phyloP scores from a whole-genome alignment of 2,329 filamentous ascomycete species.

The Leptoxyphium fumago region DNA sequence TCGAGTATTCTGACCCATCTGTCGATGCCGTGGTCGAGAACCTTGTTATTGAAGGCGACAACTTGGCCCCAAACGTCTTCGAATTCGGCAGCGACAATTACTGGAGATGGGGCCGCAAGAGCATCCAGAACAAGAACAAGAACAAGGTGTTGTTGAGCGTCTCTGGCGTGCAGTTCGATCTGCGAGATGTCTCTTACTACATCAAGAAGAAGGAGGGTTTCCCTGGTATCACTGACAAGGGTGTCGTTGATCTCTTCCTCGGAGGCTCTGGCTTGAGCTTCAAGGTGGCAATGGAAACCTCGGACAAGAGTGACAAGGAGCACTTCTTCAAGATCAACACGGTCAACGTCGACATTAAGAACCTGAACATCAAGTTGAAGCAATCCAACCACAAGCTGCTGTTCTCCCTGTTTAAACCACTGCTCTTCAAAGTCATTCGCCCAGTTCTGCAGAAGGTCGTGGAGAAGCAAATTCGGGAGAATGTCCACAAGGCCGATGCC shows the following conservation, averaged over 20 bases:
- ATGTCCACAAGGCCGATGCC: constrained; percentile 59
- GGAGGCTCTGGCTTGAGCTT: constrained; percentile 81
- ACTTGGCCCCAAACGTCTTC: constrained; percentile 83
- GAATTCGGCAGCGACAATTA: constrained; percentile 88
- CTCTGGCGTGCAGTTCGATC: constrained; percentile 82
- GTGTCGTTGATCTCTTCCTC: constrained; percentile 77
- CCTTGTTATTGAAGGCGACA: constrained; percentile 87
- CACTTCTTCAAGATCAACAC: constrained; percentile 93
- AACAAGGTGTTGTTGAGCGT: constrained; percentile 77
- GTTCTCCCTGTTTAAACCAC: constrained; percentile 72
- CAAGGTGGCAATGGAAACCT: constrained; percentile 75
- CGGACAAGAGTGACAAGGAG: constrained; percentile 57
- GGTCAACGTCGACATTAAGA: constrained; percentile 27
- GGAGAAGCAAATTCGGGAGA: constrained; percentile 78
- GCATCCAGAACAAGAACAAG: constrained; percentile 62
- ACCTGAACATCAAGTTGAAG: constrained; percentile 61
- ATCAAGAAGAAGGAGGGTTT: constrained; percentile 92
- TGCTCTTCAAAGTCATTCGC: constrained; percentile 70
- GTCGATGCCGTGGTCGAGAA: constrained; percentile 89
- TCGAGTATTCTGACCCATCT: constrained; percentile 75
- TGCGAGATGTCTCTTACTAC: constrained; percentile 80
- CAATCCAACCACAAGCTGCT: constrained; percentile 90
- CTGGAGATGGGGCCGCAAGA: constrained; percentile 88
- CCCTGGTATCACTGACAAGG: constrained; percentile 72
- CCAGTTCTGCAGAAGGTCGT: constrained; percentile 75